Base-by-base conservation (phyloP, 169 alveolate genomes). In the Plasmodium chabaudi region DNA sequence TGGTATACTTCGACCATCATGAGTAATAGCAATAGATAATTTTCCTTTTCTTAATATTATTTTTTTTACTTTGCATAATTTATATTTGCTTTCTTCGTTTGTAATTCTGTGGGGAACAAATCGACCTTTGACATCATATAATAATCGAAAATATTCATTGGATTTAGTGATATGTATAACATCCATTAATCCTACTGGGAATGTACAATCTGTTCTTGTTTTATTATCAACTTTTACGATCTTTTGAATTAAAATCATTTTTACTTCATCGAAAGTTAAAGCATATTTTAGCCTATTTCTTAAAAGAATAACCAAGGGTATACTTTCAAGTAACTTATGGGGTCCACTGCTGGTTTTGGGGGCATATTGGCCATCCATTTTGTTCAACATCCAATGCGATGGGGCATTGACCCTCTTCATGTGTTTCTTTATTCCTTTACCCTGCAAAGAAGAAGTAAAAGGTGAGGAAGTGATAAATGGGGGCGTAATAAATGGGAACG, bases 371-470 rank as follows among this genome's bases (percentile, higher is more conserved):
- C 99, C 99, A 17, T 98, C 97, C 94, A 98, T 91, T 94, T 98
- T 98, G 95, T 96, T 97, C 88, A 98, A 95, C 99, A 98, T 96
- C 99, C 99, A 98, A 92, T 98, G 99, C 46, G 97, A 95, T 25
- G 99, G 99, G 90, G 99, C 99, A 88, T 96, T 96, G 77, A 98
- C 96, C 94, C 99, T 98, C 98, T 98, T 98, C 96, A 97, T 71
- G 95, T 98, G 99, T 95, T 98, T 98, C 97, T 97, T 98, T 73
- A 99, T 99, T 59, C 99, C 99, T 95, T 99, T 98, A 89, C 99
- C 99, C 99, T 94, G 91, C 53, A 68, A 34, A 9, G 53, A 51
- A 86, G 47, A 42, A 34, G 51, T 21, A 1, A 21, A 21, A 21
- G 1, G 25, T 21, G 25, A 23, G 25, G n/a, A n/a, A 34, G 27